Conservation (phyloP, 2,329 filamentous ascomycete species). For the Fusarium sp. region DNA sequence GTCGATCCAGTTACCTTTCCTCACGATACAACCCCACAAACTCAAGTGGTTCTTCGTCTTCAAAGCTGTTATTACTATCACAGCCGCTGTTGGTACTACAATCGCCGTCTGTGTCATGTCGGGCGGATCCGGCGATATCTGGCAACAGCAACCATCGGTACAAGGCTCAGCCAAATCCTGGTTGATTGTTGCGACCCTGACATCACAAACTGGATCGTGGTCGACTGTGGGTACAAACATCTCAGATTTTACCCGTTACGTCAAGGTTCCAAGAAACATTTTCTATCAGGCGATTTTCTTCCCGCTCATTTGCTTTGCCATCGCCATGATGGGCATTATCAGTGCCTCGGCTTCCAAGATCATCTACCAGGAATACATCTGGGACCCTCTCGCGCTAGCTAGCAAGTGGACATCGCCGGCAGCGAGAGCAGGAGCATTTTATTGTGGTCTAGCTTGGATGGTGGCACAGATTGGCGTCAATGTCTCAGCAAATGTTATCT, state of each 20-base stretch:
- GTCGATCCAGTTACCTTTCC: not conserved
- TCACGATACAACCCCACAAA: not conserved
- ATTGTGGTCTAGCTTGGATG: not conserved
- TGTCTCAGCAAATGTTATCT: not conserved
- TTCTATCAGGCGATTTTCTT: not conserved
- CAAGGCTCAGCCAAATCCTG: not conserved
- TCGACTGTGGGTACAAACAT: not conserved
- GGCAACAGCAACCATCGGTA: not conserved
- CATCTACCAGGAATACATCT: not conserved
- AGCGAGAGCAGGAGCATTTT: not conserved
- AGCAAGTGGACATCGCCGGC: not conserved
- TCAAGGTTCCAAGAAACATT: not conserved
- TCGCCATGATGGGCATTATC: not conserved
- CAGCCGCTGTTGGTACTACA: not conserved
- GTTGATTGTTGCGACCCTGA: not conserved
- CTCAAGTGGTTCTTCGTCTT: not conserved
- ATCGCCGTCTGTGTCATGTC: not conserved
- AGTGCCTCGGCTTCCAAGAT: not conserved
- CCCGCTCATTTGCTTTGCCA: not conserved
- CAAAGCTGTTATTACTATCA: not conserved
- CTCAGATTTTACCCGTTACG: not conserved
- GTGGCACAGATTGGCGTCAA: not conserved
- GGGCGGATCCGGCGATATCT: not conserved
- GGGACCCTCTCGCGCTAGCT: not conserved
- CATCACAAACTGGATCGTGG: not conserved